Percentiles rank a stretch among this genome's conserved stretches.
These are phyloP conservation scores for Cladosporium phlei DNA, from an alignment of 2,329 filamentous ascomycete species.

Conservation along the genomic window DNA sequence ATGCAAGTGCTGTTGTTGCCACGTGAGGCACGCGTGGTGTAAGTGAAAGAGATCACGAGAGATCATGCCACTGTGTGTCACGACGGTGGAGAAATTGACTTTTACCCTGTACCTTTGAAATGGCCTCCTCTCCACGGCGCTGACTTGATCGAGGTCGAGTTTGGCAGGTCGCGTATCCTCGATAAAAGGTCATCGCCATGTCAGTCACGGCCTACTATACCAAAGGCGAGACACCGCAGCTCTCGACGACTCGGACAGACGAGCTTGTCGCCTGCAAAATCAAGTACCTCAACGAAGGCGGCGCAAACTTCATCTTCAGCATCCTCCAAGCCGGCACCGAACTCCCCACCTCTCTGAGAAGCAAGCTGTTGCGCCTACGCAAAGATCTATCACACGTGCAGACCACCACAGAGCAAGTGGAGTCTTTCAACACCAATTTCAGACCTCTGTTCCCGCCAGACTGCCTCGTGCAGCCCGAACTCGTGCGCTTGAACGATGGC, in stretches of 20 bases:
- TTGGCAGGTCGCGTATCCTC: too few species aligned
- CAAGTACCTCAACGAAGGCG: conserved; percentile 35
- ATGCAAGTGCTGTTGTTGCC: too few species aligned
- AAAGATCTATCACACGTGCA: conserved; percentile 30
- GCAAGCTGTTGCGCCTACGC: conserved; percentile 30
- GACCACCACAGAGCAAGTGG: conserved; percentile 24
- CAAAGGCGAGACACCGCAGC: background rate
- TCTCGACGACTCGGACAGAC: background rate
- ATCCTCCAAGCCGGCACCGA: conserved; percentile 16
- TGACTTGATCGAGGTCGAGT: too few species aligned
- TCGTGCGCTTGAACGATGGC: conserved; percentile 22
- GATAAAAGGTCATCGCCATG: conserved; percentile 2
- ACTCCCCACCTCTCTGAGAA: conserved; percentile 13
- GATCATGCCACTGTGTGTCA: too few species aligned
- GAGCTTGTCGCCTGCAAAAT: conserved; percentile 16
- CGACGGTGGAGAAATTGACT: too few species aligned
- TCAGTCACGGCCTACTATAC: conserved; percentile 11
- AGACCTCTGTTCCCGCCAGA: conserved; percentile 26
- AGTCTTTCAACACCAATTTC: conserved; percentile 25
- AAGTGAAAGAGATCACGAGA: too few species aligned
- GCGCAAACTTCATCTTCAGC: conserved; percentile 34
- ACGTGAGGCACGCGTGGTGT: too few species aligned
- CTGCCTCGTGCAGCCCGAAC: conserved; percentile 28
- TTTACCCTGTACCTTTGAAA: too few species aligned
- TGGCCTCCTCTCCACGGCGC: too few species aligned